Evolutionary conservation across 805 yeast genomes (phyloP).

Genomic region (Candida sakaeoensis): DNA sequence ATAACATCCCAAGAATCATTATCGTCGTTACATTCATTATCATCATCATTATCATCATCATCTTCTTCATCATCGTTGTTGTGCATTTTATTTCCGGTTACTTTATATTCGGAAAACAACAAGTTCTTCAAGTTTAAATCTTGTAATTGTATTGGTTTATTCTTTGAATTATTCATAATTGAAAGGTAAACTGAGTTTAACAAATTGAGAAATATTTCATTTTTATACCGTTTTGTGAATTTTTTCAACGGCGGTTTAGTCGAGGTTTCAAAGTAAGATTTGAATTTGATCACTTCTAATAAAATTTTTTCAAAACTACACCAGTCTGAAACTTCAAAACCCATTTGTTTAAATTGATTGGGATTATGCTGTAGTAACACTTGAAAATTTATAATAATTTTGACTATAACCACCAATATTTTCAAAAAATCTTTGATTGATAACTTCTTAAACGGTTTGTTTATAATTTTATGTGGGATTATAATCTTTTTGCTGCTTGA

Average conservation of each 20-base stretch:
- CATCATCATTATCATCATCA: slow-evolving; percentile 17
- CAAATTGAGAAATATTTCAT: slow-evolving; percentile 8
- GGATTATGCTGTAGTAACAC: slow-evolving; percentile 16
- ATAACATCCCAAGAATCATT: slow-evolving; percentile 27
- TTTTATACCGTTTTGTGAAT: background rate
- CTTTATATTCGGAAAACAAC: slow-evolving; percentile 19
- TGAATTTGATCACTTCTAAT: slow-evolving; percentile 8
- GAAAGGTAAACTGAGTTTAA: slow-evolving; percentile 7
- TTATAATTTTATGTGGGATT: slow-evolving; percentile 40
- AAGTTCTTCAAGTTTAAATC: slow-evolving; percentile 21
- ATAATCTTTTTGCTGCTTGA: slow-evolving; percentile 23
- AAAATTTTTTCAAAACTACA: slow-evolving; percentile 14
- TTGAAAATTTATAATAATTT: slow-evolving; percentile 34
- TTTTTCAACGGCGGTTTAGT: background rate
- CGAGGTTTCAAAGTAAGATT: slow-evolving; percentile 4
- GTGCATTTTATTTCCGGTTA: no score
- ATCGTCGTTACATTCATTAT: slow-evolving; percentile 17
- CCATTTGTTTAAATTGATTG: slow-evolving; percentile 2
- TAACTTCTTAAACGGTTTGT: slow-evolving; percentile 36
- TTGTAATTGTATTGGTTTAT: slow-evolving; percentile 12
- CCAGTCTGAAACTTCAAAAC: slow-evolving; percentile 8
- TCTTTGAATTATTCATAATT: slow-evolving; percentile 6
- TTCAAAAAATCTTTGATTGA: slow-evolving; percentile 33
- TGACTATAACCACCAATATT: slow-evolving; percentile 34
- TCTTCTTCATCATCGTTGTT: slow-evolving; percentile 16